Percentiles rank a stretch among this genome's conserved stretches.
These are phyloP conservation scores for Raffaelea arxii DNA, from an alignment of 2,329 filamentous ascomycete species.

Conservation along the genomic window DNA sequence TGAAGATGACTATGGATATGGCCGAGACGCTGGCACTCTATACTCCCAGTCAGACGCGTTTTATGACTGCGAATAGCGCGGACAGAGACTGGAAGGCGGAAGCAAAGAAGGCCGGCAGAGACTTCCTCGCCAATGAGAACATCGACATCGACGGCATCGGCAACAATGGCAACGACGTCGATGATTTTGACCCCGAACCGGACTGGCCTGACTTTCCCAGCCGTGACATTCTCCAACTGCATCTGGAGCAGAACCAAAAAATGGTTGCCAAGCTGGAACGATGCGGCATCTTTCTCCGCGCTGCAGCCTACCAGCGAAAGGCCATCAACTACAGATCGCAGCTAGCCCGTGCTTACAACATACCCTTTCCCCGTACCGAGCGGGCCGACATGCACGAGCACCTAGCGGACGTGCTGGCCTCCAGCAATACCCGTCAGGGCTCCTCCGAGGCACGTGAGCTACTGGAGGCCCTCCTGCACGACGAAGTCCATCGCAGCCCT, in stretches of 20 bases:
- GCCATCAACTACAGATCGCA: constrained; percentile 1
- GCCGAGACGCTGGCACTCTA: constrained; percentile 1
- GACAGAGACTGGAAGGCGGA: too few species aligned
- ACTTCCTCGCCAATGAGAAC: too few species aligned
- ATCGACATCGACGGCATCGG: too few species aligned
- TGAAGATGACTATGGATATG: not conserved
- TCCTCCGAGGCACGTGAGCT: not conserved
- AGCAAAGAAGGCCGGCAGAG: too few species aligned
- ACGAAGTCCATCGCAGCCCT: not conserved
- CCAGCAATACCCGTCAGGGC: not conserved
- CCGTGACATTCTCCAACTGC: constrained; percentile 1
- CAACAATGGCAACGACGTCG: not conserved
- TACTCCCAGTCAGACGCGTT: not conserved
- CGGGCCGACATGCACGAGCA: constrained; percentile 3
- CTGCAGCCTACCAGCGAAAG: constrained; percentile 1
- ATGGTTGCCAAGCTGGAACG: not conserved
- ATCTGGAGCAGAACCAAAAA: constrained; percentile 2
- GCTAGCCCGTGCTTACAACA: not conserved
- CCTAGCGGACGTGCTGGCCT: constrained; percentile 2
- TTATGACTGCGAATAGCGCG: too few species aligned
- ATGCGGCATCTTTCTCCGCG: constrained; percentile 2
- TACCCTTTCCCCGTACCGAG: constrained; percentile 1
- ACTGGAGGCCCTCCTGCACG: not conserved
- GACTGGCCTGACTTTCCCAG: not conserved
- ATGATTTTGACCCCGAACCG: not conserved